Base-by-base conservation (phyloP, 306 rosid genomes). In the Amphicarpaea edgeworthii region DNA sequence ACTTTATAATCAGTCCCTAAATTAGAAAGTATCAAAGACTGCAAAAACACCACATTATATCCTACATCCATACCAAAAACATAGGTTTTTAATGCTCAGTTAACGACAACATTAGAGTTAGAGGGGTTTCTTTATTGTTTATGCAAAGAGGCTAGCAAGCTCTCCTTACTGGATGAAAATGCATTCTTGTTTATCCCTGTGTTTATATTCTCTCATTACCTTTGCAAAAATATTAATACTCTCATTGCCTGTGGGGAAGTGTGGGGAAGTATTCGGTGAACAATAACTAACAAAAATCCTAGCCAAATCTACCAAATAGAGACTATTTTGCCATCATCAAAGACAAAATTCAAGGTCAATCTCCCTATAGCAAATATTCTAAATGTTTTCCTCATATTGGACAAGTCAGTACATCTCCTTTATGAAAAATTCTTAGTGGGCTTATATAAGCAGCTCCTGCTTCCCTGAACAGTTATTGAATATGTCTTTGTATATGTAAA, bases 371-470 rank as follows among this genome's bases (percentile, higher is more conserved):
- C 23, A 71, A 12, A 38, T 51, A 58, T 40, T 50, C 49, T 30
- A 43, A 21, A 3, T 74, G n/a, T 47, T 42, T 46, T 43, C 45
- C 37, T 59, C 46, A 24, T 75, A 46, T 8, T 55, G 16, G 28
- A 67, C 50, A 68, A 45, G 24, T 62, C 26, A 55, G 32, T 62
- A 37, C 30, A 77, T 16, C 21, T 73, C 77, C 64, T 20, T 80
- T 17, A 69, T 50, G 55, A 38, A 63, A 73, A 19, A n/a, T 66
- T 26, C 41, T 37, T 9, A 34, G 67, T 54, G 43, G 15, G 62
- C 37, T 60, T 34, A 49, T 12, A 64, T 3, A 41, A 54, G 73
- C 43, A 72, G 32, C 68, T 62, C 58, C 49, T 49, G 49, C 26
- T 75, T 58, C 49, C 19, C 20, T 3, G 8, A 15, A 37, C 17